Conservation (phyloP, 495 filamentous ascomycete genomes). For the Amphirosellinia nigrospora region DNA sequence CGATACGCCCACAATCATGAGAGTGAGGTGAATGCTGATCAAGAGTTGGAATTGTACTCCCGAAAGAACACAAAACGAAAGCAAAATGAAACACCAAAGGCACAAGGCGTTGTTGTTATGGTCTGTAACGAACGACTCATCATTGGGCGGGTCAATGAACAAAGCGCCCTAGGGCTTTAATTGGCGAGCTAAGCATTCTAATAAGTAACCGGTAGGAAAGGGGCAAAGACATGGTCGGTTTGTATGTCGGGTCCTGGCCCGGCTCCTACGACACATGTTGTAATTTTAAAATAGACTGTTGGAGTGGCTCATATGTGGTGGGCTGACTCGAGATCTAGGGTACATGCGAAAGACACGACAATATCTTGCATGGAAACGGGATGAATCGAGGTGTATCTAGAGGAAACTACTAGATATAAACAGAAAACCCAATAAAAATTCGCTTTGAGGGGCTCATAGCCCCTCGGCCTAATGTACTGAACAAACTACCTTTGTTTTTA, state of each 20-base stretch:
- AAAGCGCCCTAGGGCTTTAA: neutral
- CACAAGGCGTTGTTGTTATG: neutral
- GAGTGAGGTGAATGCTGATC: neutral
- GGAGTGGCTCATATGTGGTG: conserved; percentile 13
- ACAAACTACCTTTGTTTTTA: neutral
- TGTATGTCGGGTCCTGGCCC: neutral
- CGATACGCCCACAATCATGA: neutral
- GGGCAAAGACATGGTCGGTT: neutral
- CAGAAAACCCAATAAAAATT: conserved; percentile 36
- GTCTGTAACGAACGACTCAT: conserved; percentile 1
- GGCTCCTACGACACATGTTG: neutral
- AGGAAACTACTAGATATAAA: conserved; percentile 30
- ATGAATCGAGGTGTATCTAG: conserved; percentile 36
- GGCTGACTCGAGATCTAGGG: neutral
- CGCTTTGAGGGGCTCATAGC: conserved; percentile 33
- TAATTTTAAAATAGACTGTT: conserved; percentile 16
- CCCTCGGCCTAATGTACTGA: conserved; percentile 7
- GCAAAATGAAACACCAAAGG: neutral
- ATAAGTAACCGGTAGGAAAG: neutral
- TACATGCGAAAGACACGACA: neutral
- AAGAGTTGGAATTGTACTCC: neutral
- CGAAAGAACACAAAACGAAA: neutral
- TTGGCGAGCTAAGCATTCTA: conserved; percentile 7
- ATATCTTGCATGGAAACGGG: neutral
- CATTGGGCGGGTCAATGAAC: neutral